Base-by-base conservation (phyloP, 352 stramenopile genomes). In the Aphanomyces cochlioides region DNA sequence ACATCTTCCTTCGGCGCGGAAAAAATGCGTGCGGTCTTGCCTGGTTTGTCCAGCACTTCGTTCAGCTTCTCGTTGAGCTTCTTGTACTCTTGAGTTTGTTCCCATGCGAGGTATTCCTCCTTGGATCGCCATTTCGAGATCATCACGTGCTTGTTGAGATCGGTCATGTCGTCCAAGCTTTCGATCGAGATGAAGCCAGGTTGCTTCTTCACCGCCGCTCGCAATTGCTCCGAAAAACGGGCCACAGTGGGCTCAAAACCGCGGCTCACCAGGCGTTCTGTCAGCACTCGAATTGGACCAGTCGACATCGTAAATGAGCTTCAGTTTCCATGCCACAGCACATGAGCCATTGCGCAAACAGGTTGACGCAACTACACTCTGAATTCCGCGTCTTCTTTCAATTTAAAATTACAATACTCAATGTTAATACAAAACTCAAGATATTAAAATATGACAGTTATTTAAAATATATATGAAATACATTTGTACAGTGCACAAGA, bases 211-310 rank as follows among this genome's bases (percentile, higher is more conserved):
- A 48, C 39, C 3, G 37, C 34, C 28, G 57, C 21, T 13, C 37
- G 57, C 57, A 66, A 54, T 53, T 50, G 39, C 7, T 66, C 57
- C 21, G 53, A n/a, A 41, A 66, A n/a, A 36, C 85, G 84, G 41
- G 77, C 74, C 64, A 93, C 85, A 37, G 85, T 92, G 37, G 85
- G 84, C 71, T 93, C 85, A 71, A 93, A 93, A 75, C 85, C 85
- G 54, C 84, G 84, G 66, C 73, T 84, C 85, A 92, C 92, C 73
- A 93, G 81, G 72, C 85, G 84, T 75, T 93, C 85, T 70, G 84
- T 93, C 63, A 93, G 80, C 75, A 92, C 84, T 54, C 85, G 84
- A 60, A 93, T 85, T 34, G 84, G 84, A 72, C 84, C 85, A 34
- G 10, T n/a, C 57, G 21, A 2, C 28, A 28, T 28, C 2, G 28